phyloP scores from a whole-genome alignment of 345 rosid genomes.

The Citrus sp. region DNA sequence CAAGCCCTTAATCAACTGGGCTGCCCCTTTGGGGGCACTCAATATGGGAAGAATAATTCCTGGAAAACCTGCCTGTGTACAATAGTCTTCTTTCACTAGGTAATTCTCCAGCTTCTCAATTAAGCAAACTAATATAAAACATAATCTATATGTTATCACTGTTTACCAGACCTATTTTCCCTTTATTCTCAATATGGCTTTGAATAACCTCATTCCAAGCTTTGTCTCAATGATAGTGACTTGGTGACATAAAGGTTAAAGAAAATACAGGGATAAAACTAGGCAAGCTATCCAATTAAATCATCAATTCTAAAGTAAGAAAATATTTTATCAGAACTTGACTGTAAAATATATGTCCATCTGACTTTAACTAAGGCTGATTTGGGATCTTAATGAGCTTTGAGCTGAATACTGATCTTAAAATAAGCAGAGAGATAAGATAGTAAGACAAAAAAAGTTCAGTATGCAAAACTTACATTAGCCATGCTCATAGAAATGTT shows the following conservation, averaged over 20 bases:
- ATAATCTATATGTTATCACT: background rate
- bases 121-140: background rate
- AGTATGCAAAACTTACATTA: conserved; percentile 24
- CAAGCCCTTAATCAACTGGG: too few relatives aligned
- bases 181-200: background rate
- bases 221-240: background rate
- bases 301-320: background rate
- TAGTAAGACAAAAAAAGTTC: background rate
- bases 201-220: background rate
- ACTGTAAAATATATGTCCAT: background rate
- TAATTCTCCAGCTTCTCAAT: background rate
- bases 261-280: background rate
- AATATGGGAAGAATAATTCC: background rate
- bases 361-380: background rate
- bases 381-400: background rate
- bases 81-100: background rate
- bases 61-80: background rate
- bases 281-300: background rate
- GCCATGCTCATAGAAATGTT: conserved; percentile 40
- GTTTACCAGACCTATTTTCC: background rate
- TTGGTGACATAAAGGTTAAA: background rate
- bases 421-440: background rate
- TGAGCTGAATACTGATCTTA: background rate
- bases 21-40: too few relatives aligned
- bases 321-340: background rate